A percentile compares a stretch with the other conserved stretches of the same genome.
Conservation (phyloP, 2,329 filamentous ascomycete genomes). For the Chaetomiaceae sp. region DNA sequence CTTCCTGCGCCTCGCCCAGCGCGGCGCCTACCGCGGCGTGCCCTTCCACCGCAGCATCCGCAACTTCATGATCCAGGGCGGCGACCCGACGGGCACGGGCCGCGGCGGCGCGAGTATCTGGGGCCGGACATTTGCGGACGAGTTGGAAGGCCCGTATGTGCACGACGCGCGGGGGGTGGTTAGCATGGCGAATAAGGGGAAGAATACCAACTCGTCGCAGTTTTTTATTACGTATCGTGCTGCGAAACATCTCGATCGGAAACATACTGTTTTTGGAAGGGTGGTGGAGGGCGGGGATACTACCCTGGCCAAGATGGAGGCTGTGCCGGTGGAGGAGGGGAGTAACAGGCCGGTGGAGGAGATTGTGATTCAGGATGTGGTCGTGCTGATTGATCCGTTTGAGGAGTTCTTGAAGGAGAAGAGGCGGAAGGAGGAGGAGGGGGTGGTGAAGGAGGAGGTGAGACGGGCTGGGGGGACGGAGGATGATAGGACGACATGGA, state of each 20-base stretch:
- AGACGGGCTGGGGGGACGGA: conserved; percentile 64
- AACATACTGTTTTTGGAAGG: conserved; percentile 93
- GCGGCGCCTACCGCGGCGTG: conserved; percentile 81
- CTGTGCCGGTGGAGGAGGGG: conserved; percentile 66
- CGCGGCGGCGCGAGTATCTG: conserved; percentile 86
- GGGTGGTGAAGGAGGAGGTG: conserved; percentile 55
- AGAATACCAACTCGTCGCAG: conserved; percentile 93
- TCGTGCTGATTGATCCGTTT: conserved; percentile 90
- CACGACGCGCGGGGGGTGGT: conserved; percentile 75
- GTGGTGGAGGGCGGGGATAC: conserved; percentile 69
- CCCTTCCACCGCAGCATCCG: conserved; percentile 89
- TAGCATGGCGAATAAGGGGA: conserved; percentile 98
- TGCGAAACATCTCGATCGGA: conserved; percentile 79
- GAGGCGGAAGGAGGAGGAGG: conserved; percentile 53
- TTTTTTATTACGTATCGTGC: conserved; percentile 90
- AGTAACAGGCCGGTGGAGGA: conserved; percentile 64
- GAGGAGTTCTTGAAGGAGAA: conserved; percentile 82
- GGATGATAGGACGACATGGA: conserved; percentile 91
- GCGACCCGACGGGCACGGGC: conserved; percentile 88
- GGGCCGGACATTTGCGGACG: conserved; percentile 91
- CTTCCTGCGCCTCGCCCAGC: conserved; percentile 80
- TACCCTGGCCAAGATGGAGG: conserved; percentile 68
- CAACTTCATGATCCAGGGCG: conserved; percentile 97
- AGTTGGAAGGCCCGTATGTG: conserved; percentile 82
- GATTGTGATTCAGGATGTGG: conserved; percentile 73